A percentile compares a stretch with the other conserved stretches of the same genome.
Conservation (phyloP, 2,329 filamentous ascomycete genomes). For the Ceratocystis huliohia region DNA sequence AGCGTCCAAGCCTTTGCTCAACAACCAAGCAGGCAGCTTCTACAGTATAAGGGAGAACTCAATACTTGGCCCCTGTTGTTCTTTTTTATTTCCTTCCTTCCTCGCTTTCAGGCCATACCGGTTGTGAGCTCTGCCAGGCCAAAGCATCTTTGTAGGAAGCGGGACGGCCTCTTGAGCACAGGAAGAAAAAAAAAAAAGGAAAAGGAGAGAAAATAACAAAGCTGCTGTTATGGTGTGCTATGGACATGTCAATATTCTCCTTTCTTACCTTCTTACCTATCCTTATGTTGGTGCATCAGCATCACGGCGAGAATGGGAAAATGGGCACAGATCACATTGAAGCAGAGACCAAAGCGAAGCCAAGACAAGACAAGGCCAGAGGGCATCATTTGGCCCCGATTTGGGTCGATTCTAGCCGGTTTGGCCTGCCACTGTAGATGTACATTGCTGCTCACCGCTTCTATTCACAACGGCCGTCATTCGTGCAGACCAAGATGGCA, state of each 20-base stretch:
- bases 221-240: background rate
- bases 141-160: too few species aligned
- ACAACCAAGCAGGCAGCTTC: background rate
- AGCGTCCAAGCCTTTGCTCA: background rate
- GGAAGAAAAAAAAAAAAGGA: too few species aligned
- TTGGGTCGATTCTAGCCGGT: too few species aligned
- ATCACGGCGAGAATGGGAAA: background rate
- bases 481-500: background rate
- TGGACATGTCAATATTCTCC: background rate
- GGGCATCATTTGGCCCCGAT: too few species aligned
- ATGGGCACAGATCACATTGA: background rate
- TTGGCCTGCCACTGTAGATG: background rate
- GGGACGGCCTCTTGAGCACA: too few species aligned
- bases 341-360: background rate
- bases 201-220: background rate
- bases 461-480: background rate
- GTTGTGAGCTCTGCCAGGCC: too few species aligned
- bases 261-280: background rate
- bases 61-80: too few species aligned
- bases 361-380: background rate
- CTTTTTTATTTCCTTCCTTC: too few species aligned
- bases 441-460: slow-evolving; percentile 3
- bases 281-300: background rate
- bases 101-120: too few species aligned
- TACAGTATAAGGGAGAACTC: background rate